A percentile compares a stretch with the other conserved stretches of the same genome.
phyloP scores from a whole-genome alignment of 345 rosid genomes.

The Cochlearia excelsa region DNA sequence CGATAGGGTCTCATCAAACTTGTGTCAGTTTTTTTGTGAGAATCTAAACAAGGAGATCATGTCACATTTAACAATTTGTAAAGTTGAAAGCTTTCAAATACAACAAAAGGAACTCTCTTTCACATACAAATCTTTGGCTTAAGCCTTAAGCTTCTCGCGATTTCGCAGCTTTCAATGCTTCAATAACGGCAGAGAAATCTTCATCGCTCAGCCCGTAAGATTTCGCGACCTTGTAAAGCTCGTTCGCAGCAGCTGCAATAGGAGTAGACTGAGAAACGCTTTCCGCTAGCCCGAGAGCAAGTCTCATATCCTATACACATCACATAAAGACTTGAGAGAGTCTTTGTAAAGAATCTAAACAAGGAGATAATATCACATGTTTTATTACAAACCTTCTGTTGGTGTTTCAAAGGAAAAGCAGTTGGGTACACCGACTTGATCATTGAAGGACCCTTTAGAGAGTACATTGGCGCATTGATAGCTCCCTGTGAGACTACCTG shows the following conservation, averaged over 20 bases:
- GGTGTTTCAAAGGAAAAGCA: conserved; percentile 89
- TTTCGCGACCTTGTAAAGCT: conserved; percentile 82
- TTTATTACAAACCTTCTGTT: conserved; percentile 69
- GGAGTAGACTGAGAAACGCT: conserved; percentile 86
- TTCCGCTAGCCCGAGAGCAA: conserved; percentile 87
- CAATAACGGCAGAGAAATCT: conserved; percentile 92
- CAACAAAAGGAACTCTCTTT: conserved; percentile 5
- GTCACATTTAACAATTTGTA: background rate
- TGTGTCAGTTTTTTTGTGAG: too few relatives aligned
- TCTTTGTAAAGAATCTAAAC: conserved; percentile 17
- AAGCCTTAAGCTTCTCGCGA: conserved; percentile 1
- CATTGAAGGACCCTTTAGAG: conserved; percentile 86
- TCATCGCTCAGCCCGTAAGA: conserved; percentile 71
- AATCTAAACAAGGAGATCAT: too few relatives aligned
- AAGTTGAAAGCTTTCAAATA: background rate
- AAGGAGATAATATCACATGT: conserved; percentile 2
- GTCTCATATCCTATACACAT: conserved; percentile 68
- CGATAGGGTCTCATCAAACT: too few relatives aligned
- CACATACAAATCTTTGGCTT: background rate
- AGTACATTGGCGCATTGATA: conserved; percentile 88
- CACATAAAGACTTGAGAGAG: background rate
- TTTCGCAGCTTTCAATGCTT: conserved; percentile 64
- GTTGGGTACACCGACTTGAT: conserved; percentile 71
- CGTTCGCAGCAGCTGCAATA: conserved; percentile 85
- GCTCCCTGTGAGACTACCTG: conserved; percentile 91